Conservation (phyloP, 2,329 filamentous ascomycete species). For the Cytospora chrysosperma region DNA sequence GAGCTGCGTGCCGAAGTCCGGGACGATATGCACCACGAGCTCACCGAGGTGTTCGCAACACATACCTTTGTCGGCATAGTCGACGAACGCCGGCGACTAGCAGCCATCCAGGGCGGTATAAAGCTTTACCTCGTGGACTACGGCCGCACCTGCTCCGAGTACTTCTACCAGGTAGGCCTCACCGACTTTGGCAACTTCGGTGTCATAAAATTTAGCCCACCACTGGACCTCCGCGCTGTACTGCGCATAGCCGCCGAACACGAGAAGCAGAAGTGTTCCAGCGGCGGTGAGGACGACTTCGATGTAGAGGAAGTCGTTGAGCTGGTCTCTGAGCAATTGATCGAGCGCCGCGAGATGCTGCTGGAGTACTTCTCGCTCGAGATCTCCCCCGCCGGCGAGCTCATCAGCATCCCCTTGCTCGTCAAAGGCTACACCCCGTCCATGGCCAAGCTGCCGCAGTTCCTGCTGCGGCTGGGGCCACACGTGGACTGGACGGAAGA, state of each 20-base stretch:
- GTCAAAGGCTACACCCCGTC: constrained; percentile 86
- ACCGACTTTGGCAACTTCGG: constrained; percentile 98
- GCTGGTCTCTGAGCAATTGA: constrained; percentile 65
- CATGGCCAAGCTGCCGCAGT: constrained; percentile 82
- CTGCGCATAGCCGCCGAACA: constrained; percentile 70
- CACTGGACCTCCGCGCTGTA: constrained; percentile 69
- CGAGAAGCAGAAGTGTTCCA: constrained; percentile 53
- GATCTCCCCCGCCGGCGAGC: constrained; percentile 72
- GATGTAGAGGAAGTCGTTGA: constrained; percentile 66
- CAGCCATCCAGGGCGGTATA: constrained; percentile 89
- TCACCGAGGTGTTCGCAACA: constrained; percentile 82
- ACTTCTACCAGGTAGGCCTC: constrained; percentile 92
- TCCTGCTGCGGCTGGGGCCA: constrained; percentile 84
- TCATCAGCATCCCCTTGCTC: constrained; percentile 78
- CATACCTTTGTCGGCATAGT: constrained; percentile 94
- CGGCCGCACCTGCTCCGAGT: constrained; percentile 79
- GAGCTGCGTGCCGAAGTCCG: constrained; percentile 79
- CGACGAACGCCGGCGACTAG: constrained; percentile 80
- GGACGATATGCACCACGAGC: constrained; percentile 75
- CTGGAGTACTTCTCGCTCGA: constrained; percentile 89
- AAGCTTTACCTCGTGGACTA: constrained; percentile 94
- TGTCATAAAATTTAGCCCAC: constrained; percentile 72
- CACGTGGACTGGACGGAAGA: constrained; percentile 85
- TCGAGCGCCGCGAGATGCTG: constrained; percentile 80
- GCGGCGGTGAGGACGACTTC: constrained; percentile 53